Base-by-base conservation (phyloP, 1,139 yeast species). In the Trichomonascaceae sp. region DNA sequence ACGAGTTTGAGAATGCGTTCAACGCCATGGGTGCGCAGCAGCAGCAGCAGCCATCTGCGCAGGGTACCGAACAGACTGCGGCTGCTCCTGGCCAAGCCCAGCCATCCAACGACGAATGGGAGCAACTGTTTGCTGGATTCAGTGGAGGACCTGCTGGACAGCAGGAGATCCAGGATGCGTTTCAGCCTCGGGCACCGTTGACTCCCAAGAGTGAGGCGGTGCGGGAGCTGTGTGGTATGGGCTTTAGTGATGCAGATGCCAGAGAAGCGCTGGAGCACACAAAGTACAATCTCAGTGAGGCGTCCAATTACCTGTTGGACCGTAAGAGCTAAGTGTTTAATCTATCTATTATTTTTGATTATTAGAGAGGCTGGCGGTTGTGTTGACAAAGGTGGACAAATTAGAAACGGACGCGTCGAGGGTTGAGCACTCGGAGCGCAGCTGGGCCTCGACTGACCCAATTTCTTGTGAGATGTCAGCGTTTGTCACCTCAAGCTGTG, bases 71-170 rank as follows among this genome's bases (percentile, higher is more conserved):
- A 9, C 29, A 31, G 8, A 29, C 28, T 9, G 31, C 42, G 3
- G 26, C 36, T 13, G 35, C 31, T 8, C 32, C 37, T 9, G 23
- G 23, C 11, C n/a, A n/a, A n/a, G n/a, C n/a, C n/a, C 23, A 20
- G 11, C 27, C 43, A 13, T 20, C 37, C 17, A 45, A 44, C 38
- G 93, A 82, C 49, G 96, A 85, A 55, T 85, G 96, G 96, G 95
- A 85, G 49, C 92, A 84, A 56, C 67, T 85, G 22, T 85, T 85
- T 62, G 92, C 93, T 2, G 94, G 93, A 0, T 79, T 84, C 52
- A 65, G 66, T 23, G 62, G 64, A 34, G 56, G 45, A 9, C 37
- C 42, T 5, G 31, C 47, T 6, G 31, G 38, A 27, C 36, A 28
- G 14, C 18, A 26, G 16, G 52, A 48, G 3, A 40, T 48, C 15